A percentile compares a stretch with the other conserved stretches of the same genome.
Conservation (phyloP, 2,329 filamentous ascomycete species). For the Exophiala viscosa region DNA sequence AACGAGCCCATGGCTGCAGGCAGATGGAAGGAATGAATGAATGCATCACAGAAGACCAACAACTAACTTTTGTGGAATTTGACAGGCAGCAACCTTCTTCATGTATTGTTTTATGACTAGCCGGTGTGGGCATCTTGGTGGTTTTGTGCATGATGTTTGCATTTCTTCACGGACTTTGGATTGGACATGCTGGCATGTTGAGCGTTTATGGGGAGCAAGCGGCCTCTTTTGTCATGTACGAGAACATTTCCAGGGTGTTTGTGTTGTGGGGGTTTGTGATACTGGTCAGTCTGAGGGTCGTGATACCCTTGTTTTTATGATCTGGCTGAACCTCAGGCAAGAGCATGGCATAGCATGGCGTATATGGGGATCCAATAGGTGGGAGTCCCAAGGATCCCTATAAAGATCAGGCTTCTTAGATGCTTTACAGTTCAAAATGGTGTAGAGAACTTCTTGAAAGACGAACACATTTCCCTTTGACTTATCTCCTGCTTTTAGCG, state of each 20-base stretch:
- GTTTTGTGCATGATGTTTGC: slow-evolving; percentile 11
- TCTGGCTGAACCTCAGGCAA: background rate
- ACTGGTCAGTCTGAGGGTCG: slow-evolving; percentile 30
- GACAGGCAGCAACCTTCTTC: slow-evolving; percentile 33
- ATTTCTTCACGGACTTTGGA: slow-evolving; percentile 5
- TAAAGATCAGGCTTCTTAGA: too few relatives aligned
- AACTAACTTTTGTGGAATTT: slow-evolving; percentile 21
- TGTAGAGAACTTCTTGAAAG: too few relatives aligned
- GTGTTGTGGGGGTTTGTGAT: slow-evolving; percentile 55
- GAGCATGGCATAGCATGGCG: too few relatives aligned
- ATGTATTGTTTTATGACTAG: slow-evolving; percentile 43
- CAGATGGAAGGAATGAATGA: background rate
- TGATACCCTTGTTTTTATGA: slow-evolving; percentile 20
- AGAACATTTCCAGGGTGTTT: slow-evolving; percentile 56
- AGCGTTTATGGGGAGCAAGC: slow-evolving; percentile 7
- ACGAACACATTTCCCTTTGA: background rate
- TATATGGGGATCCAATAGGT: too few relatives aligned
- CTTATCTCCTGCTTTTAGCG: background rate
- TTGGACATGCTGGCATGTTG: slow-evolving; percentile 12
- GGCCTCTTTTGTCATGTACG: slow-evolving; percentile 40
- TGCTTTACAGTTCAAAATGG: too few relatives aligned
- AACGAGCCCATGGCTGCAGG: slow-evolving; percentile 3
- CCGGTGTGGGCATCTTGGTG: slow-evolving; percentile 7
- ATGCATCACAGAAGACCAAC: slow-evolving; percentile 7
- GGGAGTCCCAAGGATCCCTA: too few relatives aligned